Percentiles rank a stretch among this genome's conserved stretches.
phyloP scores from a whole-genome alignment of 495 filamentous ascomycete species.

The Penicillium bialowiezense region DNA sequence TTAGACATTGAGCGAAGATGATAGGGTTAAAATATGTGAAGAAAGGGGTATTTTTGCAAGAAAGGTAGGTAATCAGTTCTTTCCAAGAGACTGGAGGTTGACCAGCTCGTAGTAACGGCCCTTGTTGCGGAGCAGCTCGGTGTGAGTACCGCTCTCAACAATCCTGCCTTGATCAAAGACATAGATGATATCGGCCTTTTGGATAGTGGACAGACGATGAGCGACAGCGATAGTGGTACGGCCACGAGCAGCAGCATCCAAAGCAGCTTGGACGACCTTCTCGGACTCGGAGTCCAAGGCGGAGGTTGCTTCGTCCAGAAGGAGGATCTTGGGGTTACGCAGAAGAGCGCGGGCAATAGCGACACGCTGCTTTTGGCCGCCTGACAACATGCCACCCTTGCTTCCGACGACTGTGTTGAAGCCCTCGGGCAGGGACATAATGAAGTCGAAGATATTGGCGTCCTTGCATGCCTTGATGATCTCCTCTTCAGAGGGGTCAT shows the following conservation, averaged over 20 bases:
- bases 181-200: slow-evolving; percentile 81
- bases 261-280: slow-evolving; percentile 76
- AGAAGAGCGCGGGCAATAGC: slow-evolving; percentile 73
- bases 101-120: slow-evolving; percentile 77
- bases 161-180: slow-evolving; percentile 76
- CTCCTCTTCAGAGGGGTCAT: slow-evolving; percentile 63
- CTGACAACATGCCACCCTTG: slow-evolving; percentile 74
- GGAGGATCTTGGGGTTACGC: slow-evolving; percentile 65
- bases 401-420: slow-evolving; percentile 73
- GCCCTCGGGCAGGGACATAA: slow-evolving; percentile 70
- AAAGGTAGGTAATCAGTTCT: slow-evolving; percentile 33
- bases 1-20: too few relatives aligned
- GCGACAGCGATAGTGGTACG: slow-evolving; percentile 79
- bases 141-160: slow-evolving; percentile 71
- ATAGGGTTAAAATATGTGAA: neutral
- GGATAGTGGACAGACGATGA: slow-evolving; percentile 74
- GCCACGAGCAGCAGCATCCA: slow-evolving; percentile 70
- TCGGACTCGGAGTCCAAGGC: slow-evolving; percentile 80
- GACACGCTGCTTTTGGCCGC: slow-evolving; percentile 82
- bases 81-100: slow-evolving; percentile 74
- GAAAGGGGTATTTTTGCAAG: slow-evolving; percentile 6
- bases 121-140: slow-evolving; percentile 60
- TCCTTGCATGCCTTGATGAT: slow-evolving; percentile 76
- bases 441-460: slow-evolving; percentile 92
- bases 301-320: slow-evolving; percentile 81